phyloP scores from a whole-genome alignment of 257 asterid genomes.

The Cruciata laevipes region DNA sequence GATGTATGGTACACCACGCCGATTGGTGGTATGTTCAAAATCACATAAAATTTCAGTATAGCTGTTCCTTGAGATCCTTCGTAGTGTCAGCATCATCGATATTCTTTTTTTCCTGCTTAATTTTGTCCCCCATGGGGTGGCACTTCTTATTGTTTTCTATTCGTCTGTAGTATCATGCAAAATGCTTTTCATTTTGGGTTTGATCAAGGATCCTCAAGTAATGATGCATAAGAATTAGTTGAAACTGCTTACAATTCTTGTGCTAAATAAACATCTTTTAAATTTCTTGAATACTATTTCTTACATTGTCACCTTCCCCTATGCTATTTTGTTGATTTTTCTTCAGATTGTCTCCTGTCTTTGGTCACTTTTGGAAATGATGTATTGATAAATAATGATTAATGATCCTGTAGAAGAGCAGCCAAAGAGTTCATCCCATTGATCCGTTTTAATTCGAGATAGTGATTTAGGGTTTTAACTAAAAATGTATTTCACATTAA shows the following conservation, averaged over 20 bases:
- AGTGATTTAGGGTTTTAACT: background rate
- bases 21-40: conserved; percentile 68
- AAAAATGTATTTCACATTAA: background rate
- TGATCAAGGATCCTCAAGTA: background rate
- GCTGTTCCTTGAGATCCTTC: background rate
- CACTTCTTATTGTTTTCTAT: background rate
- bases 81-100: background rate
- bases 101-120: background rate
- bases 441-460: background rate
- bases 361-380: background rate
- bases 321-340: background rate
- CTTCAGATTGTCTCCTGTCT: background rate
- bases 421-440: background rate
- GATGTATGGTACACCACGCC: conserved; percentile 83
- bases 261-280: background rate
- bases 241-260: background rate
- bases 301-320: background rate
- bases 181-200: background rate
- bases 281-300: background rate
- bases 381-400: background rate
- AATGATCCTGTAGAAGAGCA: background rate
- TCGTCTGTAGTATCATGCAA: background rate
- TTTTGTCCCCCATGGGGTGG: background rate
- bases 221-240: background rate
- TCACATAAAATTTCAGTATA: background rate